phyloP scores from a whole-genome alignment of 2,329 filamentous ascomycete genomes.

The Cryphonectria naterciae region DNA sequence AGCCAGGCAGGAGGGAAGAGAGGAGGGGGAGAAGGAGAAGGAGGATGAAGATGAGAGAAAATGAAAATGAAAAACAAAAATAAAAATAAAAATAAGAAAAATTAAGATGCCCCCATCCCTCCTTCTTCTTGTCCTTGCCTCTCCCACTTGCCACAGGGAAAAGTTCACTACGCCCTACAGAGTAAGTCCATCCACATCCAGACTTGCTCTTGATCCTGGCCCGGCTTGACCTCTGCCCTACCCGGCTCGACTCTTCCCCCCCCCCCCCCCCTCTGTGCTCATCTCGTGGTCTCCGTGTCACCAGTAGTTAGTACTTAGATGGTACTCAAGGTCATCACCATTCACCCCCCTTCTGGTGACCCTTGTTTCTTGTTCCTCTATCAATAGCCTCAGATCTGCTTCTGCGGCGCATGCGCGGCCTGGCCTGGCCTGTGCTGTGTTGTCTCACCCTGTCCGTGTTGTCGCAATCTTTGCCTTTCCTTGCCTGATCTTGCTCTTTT shows the following conservation, averaged over 20 bases:
- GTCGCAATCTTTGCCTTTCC: constrained; percentile 3
- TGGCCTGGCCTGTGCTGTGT: neutral
- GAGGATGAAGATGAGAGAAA: too few species aligned
- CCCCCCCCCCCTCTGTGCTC: too few species aligned
- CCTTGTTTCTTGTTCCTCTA: neutral
- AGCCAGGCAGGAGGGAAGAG: neutral
- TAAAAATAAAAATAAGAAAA: too few species aligned
- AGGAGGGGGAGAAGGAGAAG: neutral
- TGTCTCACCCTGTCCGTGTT: neutral
- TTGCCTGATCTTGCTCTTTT: neutral
- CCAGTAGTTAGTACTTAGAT: neutral
- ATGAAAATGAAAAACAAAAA: too few species aligned
- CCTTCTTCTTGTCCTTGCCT: neutral
- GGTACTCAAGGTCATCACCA: neutral
- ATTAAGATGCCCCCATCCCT: neutral
- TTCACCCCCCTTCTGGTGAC: neutral
- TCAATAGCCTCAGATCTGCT: constrained; percentile 3
- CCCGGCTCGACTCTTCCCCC: too few species aligned
- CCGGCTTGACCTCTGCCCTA: neutral
- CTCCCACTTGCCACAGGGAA: neutral
- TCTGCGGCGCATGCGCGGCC: neutral
- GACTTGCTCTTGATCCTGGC: neutral
- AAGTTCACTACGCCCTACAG: neutral
- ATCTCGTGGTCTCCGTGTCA: neutral
- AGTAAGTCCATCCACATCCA: constrained; percentile 1